These are phyloP conservation scores for Echinochloa phyllopogon DNA, from an alignment of 176 grass and related monocot genomes.

Conservation along the genomic window DNA sequence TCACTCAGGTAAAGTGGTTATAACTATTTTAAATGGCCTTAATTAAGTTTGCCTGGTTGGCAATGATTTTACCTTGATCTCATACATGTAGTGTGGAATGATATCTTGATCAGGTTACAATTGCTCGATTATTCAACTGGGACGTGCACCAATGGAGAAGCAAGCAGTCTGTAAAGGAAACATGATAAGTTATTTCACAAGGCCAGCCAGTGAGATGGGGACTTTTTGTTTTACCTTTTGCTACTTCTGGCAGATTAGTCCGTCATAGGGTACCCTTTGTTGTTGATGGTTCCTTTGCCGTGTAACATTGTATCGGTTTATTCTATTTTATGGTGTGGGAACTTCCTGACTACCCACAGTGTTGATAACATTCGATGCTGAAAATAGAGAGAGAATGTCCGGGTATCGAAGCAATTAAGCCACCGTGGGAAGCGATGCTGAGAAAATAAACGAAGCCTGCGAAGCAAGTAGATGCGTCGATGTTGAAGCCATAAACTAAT, in stretches of 20 bases:
- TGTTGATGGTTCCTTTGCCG: slow-evolving; percentile 22
- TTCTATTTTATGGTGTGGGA: slow-evolving; percentile 55
- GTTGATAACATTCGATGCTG: too few species aligned
- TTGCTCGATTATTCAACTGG: slow-evolving; percentile 96
- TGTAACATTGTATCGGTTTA: slow-evolving; percentile 45
- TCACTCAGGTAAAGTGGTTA: slow-evolving; percentile 74
- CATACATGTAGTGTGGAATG: neutral
- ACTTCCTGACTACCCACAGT: too few species aligned
- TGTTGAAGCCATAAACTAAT: too few species aligned
- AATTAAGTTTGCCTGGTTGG: neutral
- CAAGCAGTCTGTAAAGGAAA: slow-evolving; percentile 68
- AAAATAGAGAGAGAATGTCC: too few species aligned
- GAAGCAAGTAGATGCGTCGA: too few species aligned
- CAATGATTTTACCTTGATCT: neutral
- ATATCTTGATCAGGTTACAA: slow-evolving; percentile 66
- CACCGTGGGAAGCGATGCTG: too few species aligned
- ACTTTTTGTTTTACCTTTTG: slow-evolving; percentile 37
- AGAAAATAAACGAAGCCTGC: too few species aligned
- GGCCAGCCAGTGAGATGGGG: slow-evolving; percentile 7
- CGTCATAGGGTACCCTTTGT: slow-evolving; percentile 2
- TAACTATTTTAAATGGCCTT: neutral
- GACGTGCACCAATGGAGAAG: slow-evolving; percentile 95
- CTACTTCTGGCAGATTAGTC: slow-evolving; percentile 26
- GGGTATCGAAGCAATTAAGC: too few species aligned
- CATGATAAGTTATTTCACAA: slow-evolving; percentile 38